Evolutionary conservation across 768 basidiomycete species (phyloP), one percentile per base, ranked within the genome.

Genomic region (Cubamyces sp.): DNA sequence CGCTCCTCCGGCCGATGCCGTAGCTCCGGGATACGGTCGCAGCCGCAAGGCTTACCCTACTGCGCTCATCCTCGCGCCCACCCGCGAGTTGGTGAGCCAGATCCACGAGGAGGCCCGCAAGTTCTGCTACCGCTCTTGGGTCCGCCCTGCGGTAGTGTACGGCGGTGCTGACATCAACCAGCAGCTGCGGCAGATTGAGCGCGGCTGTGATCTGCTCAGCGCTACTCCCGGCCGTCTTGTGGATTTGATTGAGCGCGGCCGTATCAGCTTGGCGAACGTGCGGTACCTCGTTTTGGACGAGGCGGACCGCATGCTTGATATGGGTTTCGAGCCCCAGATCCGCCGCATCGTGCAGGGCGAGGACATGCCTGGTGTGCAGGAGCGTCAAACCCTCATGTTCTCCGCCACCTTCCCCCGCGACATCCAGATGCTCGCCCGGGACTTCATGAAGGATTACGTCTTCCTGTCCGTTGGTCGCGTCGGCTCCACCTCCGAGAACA

Each of bases 311-410:
- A 99, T 99, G 97, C 85, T 99, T 72, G 97, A 99, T 81, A 99
- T 99, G 97, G 97, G 97, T 89, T 99, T 99, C 83, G 97, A 99
- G 77, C 97, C 97, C 58, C 97, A 98, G 79, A 99, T 99, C 72
- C 86, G 97, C 66, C 86, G 94, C 34, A 99, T 99, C 73, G 97
- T 99, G 19, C 93, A 99, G 76, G 92, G 92, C 68, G 94, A 95
- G 71, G 97, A 99, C 74, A 99, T 99, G 97, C 94, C 97, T n/a
- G 90, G 88, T 48, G 86, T 90, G 15, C 78, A 83, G 26, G 87
- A 94, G 14, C 91, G 97, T 64, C 97, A 98, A 74, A 99, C 97
- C 1, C 91, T 99, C 78, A 99, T 99, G 97, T 99, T 99, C 79
- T 94, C 91, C 64, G 97, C 97, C 47, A 98, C 97, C 45, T 99